Evolutionary conservation across 2,329 filamentous ascomycete genomes (phyloP).

Genomic region (Shiraia bambusicola): DNA sequence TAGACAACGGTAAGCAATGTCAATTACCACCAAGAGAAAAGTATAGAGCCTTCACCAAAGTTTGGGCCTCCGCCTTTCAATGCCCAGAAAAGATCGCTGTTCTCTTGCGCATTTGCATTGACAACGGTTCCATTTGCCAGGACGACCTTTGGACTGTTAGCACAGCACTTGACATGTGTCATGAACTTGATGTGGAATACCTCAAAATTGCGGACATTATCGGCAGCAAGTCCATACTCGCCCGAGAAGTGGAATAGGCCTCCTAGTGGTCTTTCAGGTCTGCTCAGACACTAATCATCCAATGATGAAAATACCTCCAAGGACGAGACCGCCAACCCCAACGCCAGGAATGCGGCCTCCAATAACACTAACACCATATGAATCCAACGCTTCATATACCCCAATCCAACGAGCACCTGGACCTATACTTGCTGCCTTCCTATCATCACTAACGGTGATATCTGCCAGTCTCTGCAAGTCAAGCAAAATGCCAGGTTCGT

Average conservation of each 20-base stretch:
- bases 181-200: too few relatives aligned
- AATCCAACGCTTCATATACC: background rate
- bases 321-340: conserved; percentile 25
- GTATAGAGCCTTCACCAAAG: conserved; percentile 36
- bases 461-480: background rate
- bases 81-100: conserved; percentile 31
- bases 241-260: conserved; percentile 16
- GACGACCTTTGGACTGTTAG: background rate
- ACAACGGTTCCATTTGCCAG: conserved; percentile 22
- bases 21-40: too few relatives aligned
- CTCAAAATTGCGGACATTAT: conserved; percentile 35
- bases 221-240: conserved; percentile 12
- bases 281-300: too few relatives aligned
- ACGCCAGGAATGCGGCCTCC: conserved; percentile 11
- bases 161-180: too few relatives aligned
- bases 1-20: too few relatives aligned
- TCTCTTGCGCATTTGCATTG: conserved; percentile 22
- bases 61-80: conserved; percentile 36
- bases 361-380: conserved; percentile 4
- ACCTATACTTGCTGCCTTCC: background rate
- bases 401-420: background rate
- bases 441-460: background rate
- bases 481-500: conserved; percentile 1
- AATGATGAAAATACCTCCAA: conserved; percentile 12
- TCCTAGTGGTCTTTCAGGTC: background rate